Evolutionary conservation across 2,329 filamentous ascomycete genomes (phyloP), one percentile per base, ranked within the genome.

Genomic region (Pseudocercospora macadamiae): DNA sequence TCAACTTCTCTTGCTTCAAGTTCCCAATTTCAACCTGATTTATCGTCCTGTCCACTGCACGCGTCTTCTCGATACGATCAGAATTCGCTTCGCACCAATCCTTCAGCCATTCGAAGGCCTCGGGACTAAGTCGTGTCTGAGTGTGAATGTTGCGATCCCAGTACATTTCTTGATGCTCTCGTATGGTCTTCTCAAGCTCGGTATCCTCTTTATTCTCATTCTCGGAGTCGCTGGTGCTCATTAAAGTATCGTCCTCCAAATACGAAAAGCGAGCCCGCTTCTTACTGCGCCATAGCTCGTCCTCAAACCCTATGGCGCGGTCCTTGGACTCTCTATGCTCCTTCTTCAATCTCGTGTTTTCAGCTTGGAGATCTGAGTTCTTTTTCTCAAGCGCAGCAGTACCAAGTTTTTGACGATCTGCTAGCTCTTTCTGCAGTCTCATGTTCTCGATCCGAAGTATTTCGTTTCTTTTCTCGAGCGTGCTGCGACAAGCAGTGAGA

Each of bases 41-140:
- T 5, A 32, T n/a, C 1, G 4, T 42, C 36, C 51, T 42, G n/a
- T 54, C 51, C 9, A 12, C 16, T n/a, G 18, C 36, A 28, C 51
- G 51, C 37, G 18, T 34, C n/a, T 16, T n/a, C 18, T 54, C 51
- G 18, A 54, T 54, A 8, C 51, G 34, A 19, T 32, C 37, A 10
- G 36, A 16, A 30, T 54, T 34, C 10, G 44, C 18, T 16, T 28
- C 23, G 16, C 51, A 54, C 51, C 51, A 54, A 3, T 30, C 51
- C 9, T 30, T 21, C 19, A 54, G 36, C 51, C 51, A 45, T 16
- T 54, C 51, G 25, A 54, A 54, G 4, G 37, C 23, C 10, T 26
- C 37, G 7, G 5, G 3, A 4, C 45, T 18, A 4, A 54, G 25
- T 10, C 51, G 36, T 3, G 51, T 54, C 1, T 54, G 36, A 2